Evolutionary conservation across 2,329 filamentous ascomycete genomes (phyloP), one percentile per base, ranked within the genome.

Genomic region (Fusarium agapanthi): DNA sequence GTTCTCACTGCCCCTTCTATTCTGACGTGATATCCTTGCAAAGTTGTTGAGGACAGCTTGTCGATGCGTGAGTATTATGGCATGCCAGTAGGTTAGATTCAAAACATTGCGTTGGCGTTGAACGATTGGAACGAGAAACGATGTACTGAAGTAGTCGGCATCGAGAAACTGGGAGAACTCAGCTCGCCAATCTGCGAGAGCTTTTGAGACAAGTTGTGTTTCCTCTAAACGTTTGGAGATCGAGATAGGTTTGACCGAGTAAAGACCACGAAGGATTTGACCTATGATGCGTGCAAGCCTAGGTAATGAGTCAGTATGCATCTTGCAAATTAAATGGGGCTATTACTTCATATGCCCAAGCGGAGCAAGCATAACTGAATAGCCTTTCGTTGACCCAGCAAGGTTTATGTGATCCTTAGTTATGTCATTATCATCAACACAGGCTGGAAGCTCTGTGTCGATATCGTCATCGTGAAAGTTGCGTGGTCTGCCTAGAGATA

Each of bases 21-120:
- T 64, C 16, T 75, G 65, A 3, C 65, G 51, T 2, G 74, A 75
- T 1, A 75, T 57, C 3, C 69, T 51, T 4, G 74, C 72, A 32
- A 84, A 81, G 50, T 81, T 82, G 15, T 79, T 82, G 1, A 82
- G 61, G 1, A 85, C 73, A 18, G 81, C 81, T 9, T 81, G 83
- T 0, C 84, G 76, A 48, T 84, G 78, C 0, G 80, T 81, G 6
- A 85, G 79, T 10, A 85, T 83, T 18, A 81, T 77, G 5, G 83
- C 80, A 56, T 85, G 84, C 81, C 82, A 84, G 51, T 82, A 85
- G 3, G 83, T 80, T 7, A 85, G 65, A 44, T 83, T 84, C 3
- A 85, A 70, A 1, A 84, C 81, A 30, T 84, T 83, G 0, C 81
- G 79, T 58, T 85, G 83, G 0, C 84, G 78, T 55, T 83, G 82